A percentile compares a stretch with the other conserved stretches of the same genome.
Evolutionary conservation across 139 green algal species (phyloP).

Genomic region (Closterium sp.): DNA sequence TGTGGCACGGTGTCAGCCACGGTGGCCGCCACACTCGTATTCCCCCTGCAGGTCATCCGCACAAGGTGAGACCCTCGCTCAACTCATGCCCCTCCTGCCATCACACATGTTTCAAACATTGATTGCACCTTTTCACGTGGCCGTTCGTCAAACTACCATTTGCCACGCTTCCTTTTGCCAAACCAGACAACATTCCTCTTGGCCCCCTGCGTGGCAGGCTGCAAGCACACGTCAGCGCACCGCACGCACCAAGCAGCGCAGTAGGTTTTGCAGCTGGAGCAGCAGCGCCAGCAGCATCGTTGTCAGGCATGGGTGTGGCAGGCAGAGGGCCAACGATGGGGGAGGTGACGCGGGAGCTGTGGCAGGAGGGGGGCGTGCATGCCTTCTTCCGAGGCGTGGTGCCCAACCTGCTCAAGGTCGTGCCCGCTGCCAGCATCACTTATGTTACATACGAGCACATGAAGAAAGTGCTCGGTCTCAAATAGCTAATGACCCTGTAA

Average conservation of each 20-base stretch:
- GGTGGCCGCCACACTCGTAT: slow-evolving; percentile 57
- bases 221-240: neutral
- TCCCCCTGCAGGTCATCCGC: slow-evolving; percentile 30
- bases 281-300: neutral
- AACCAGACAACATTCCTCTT: neutral
- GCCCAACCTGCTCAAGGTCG: neutral
- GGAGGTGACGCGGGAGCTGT: neutral
- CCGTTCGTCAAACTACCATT: too few relatives aligned
- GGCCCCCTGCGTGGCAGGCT: neutral
- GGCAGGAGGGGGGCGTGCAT: neutral
- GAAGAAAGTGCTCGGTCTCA: neutral
- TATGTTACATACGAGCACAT: neutral
- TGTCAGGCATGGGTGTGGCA: neutral
- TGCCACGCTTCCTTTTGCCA: too few relatives aligned
- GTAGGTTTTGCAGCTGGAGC: neutral
- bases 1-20: slow-evolving; percentile 21
- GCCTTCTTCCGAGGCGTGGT: neutral
- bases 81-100: neutral
- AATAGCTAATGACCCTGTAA: too few relatives aligned
- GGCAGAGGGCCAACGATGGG: neutral
- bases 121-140: too few relatives aligned
- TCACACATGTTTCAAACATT: too few relatives aligned
- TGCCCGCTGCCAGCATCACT: neutral
- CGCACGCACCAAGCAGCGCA: neutral
- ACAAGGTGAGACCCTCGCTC: slow-evolving; percentile 38